phyloP scores from a whole-genome alignment of 108 stramenopile species.

The Pseudonitzschia multiseries region DNA sequence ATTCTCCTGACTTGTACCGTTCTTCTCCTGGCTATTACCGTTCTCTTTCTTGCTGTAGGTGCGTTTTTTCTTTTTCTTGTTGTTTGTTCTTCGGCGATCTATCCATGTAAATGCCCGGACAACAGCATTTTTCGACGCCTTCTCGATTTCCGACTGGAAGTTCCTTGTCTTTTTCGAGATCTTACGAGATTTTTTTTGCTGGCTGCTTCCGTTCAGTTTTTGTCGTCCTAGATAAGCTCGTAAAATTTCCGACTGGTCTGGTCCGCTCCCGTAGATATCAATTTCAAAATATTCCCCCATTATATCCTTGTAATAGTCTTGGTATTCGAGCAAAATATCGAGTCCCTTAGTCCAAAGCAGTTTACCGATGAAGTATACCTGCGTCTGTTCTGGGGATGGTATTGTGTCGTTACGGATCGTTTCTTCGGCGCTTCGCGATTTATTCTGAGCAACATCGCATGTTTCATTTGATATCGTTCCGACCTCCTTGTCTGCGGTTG shows the following conservation, averaged over 20 bases:
- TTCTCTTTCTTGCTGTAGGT: neutral
- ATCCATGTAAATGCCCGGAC: slow-evolving; percentile 23
- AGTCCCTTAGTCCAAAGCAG: slow-evolving; percentile 87
- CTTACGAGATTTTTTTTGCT: neutral
- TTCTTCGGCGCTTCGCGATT: neutral
- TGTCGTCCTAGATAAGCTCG: slow-evolving; percentile 66
- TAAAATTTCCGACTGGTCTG: slow-evolving; percentile 69
- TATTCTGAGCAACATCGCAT: neutral
- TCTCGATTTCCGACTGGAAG: neutral
- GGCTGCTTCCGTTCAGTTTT: neutral
- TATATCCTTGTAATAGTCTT: slow-evolving; percentile 66
- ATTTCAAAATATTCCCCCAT: slow-evolving; percentile 68
- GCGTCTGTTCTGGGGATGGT: neutral
- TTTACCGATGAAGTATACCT: slow-evolving; percentile 88
- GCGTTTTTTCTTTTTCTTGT: too few relatives aligned
- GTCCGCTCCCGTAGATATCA: slow-evolving; percentile 83
- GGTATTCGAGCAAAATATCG: slow-evolving; percentile 65
- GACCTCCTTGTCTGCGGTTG: neutral
- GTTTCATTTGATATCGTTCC: neutral
- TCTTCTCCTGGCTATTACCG: neutral
- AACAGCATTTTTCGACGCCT: slow-evolving; percentile 14
- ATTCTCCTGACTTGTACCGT: neutral
- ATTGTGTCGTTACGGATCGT: slow-evolving; percentile 1
- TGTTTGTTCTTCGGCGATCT: slow-evolving; percentile 6
- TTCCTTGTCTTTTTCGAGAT: neutral